A percentile compares a stretch with the other conserved stretches of the same genome.
Conservation (phyloP, 2,329 filamentous ascomycete genomes). For the Fusarium camptoceras region DNA sequence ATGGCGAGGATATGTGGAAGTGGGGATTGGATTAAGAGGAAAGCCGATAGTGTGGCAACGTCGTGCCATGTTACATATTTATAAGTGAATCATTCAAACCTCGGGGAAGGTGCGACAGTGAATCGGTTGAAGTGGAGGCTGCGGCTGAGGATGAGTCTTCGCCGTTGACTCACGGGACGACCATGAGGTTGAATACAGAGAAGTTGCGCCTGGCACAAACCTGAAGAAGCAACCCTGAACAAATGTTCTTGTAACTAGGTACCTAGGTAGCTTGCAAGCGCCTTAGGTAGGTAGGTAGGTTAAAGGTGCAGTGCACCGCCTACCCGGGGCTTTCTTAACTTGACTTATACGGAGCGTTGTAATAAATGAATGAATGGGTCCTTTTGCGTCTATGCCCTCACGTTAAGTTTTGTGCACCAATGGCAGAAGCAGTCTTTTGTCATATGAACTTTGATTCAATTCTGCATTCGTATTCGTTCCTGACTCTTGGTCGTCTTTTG, state of each 20-base stretch:
- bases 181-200: background rate
- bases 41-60: background rate
- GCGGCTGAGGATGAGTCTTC: conserved; percentile 26
- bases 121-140: background rate
- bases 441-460: background rate
- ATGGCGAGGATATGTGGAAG: background rate
- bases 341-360: background rate
- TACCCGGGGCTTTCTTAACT: background rate
- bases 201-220: background rate
- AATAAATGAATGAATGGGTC: background rate
- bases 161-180: conserved; percentile 43
- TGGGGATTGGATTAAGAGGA: background rate
- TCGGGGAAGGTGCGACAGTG: background rate
- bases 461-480: background rate
- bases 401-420: background rate
- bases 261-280: no score
- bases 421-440: background rate
- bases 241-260: background rate
- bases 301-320: background rate
- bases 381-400: background rate
- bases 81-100: background rate
- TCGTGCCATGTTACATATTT: background rate
- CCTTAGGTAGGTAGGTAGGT: no score
- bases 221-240: background rate
- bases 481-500: background rate